Base-by-base conservation (phyloP, 1,284 basidiomycete genomes). In the Malassezia obtusa region DNA sequence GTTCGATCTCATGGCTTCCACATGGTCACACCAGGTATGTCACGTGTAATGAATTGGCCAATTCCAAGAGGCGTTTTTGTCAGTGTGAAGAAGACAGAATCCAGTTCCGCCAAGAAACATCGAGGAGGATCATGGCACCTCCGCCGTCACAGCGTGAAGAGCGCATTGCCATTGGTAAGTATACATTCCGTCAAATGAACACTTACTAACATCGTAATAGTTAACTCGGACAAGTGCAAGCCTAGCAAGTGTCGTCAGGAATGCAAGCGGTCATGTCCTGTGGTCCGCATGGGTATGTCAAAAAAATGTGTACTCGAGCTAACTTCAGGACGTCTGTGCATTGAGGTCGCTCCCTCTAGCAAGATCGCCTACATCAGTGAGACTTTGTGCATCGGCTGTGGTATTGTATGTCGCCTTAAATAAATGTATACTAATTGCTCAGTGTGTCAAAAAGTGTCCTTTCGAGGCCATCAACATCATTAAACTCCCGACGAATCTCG, bases 381-480 rank as follows among this genome's bases (percentile, higher is more conserved):
- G 53, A 60, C 67, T 19, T 64, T 73, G 30, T 73, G 71, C 60
- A 73, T 73, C 39, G 71, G 71, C 32, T 73, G 71, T 60, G 71
- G 71, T 71, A 73, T 73, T 49, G 40, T 43, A 43, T 15, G 40
- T 43, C 26, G 36, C 24, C 22, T 19, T 31, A 36, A 26, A 14
- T 19, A 4, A 21, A 33, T n/a, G 28, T 39, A n/a, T n/a, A n/a
- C 40, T 43, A 21, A 43, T 24, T 24, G 19, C 15, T 9, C 30
- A 43, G 40, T 73, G 71, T 59, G 61, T 65, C 30, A 73, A 73
- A 39, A 73, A 73, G 61, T 73, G 71, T 45, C 71, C 71, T 21
- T 73, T 73, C 38, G 71, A 73, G 47, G 71, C 71, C 28, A 73
- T 73, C 59, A 73, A 68, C 61, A 73, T 73, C 39, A 71, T 73